Percentiles rank a stretch among this genome's conserved stretches.
These are phyloP conservation scores for Cadophora gregata DNA, from an alignment of 2,329 filamentous ascomycete genomes.

Conservation along the genomic window DNA sequence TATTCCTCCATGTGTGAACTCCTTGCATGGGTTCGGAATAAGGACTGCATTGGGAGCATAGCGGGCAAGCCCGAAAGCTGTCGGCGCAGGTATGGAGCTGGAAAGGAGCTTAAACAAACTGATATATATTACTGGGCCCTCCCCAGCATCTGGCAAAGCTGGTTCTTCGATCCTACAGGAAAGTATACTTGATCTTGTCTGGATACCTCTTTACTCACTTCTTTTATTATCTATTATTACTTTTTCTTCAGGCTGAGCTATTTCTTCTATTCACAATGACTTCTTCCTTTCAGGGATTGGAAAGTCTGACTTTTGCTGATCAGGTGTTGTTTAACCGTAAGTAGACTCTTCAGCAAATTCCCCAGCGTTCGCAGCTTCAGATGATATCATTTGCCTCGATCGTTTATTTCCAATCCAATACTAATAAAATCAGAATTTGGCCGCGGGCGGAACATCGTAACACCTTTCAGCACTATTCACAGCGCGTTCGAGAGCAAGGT, in stretches of 20 bases:
- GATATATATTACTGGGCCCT: not conserved
- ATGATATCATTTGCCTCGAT: not conserved
- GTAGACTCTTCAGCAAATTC: not conserved
- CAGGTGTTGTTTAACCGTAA: conserved; percentile 22
- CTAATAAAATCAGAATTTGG: conserved; percentile 33
- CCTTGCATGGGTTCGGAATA: conserved; percentile 5
- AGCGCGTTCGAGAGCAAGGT: conserved; percentile 45
- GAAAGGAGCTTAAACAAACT: not conserved
- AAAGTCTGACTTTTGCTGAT: conserved; percentile 21
- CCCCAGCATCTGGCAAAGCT: not conserved
- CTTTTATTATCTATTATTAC: not conserved
- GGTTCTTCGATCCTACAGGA: not conserved
- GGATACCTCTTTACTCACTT: not conserved
- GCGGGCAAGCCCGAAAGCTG: not conserved
- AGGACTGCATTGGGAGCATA: conserved; percentile 1
- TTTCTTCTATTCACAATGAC: conserved; percentile 17
- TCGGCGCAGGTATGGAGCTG: not conserved
- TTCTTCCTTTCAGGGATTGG: conserved; percentile 23
- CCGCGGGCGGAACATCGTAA: conserved; percentile 37
- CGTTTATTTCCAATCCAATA: too few relatives aligned
- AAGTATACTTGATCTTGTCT: not conserved
- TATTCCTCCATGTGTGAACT: not conserved
- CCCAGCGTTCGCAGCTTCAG: too few relatives aligned
- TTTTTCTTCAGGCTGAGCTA: conserved; percentile 4
- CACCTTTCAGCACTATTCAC: conserved; percentile 46